Conservation (phyloP, 495 filamentous ascomycete genomes). For the Podospora didyma region DNA sequence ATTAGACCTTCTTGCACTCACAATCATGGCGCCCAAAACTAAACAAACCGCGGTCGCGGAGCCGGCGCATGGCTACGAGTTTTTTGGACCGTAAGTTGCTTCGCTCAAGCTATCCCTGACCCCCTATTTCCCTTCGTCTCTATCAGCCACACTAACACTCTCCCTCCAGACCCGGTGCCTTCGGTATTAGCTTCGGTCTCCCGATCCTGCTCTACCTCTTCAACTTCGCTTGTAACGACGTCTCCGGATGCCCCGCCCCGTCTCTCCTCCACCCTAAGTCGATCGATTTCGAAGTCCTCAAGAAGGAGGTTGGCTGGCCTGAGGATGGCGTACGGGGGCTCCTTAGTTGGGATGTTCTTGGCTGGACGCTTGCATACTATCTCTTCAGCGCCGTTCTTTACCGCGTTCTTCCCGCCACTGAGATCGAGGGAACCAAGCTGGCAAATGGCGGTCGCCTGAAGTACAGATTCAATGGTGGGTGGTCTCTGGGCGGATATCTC, state of each 20-base stretch:
- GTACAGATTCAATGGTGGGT: slow-evolving; percentile 84
- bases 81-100: slow-evolving; percentile 76
- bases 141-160: not conserved
- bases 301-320: slow-evolving; percentile 77
- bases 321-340: slow-evolving; percentile 60
- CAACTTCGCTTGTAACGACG: slow-evolving; percentile 85
- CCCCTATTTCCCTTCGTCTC: not conserved
- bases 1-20: not conserved
- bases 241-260: slow-evolving; percentile 85
- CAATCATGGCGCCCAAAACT: slow-evolving; percentile 22
- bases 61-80: slow-evolving; percentile 61
- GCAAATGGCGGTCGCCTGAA: slow-evolving; percentile 68
- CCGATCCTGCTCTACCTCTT: slow-evolving; percentile 71
- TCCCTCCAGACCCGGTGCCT: slow-evolving; percentile 63
- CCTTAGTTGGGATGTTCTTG: slow-evolving; percentile 56
- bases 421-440: slow-evolving; percentile 65
- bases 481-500: not conserved
- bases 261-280: slow-evolving; percentile 74
- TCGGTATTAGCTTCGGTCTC: slow-evolving; percentile 69
- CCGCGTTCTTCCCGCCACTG: slow-evolving; percentile 71
- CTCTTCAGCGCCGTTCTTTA: slow-evolving; percentile 70
- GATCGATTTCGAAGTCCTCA: slow-evolving; percentile 65
- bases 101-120: not conserved
- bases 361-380: slow-evolving; percentile 74
- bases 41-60: slow-evolving; percentile 10